Base-by-base conservation (phyloP, 148 eudicot species). In the Mesembryanthemum crystallinum region DNA sequence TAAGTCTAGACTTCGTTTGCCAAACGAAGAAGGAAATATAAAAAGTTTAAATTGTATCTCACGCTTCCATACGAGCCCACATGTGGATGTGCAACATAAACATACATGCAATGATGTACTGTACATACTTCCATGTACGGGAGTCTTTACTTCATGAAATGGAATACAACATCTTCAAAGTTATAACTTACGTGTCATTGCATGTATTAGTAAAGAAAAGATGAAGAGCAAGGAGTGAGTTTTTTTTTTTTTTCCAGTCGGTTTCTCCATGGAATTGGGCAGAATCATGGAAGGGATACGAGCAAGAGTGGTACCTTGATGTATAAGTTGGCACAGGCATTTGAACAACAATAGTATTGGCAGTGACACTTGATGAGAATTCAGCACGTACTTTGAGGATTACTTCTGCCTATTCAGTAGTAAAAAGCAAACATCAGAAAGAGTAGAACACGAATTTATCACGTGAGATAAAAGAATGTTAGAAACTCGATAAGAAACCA, bases 311-410 rank as follows among this genome's bases (percentile, higher is more conserved):
- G 17, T 78, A 92, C 97, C 98, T 94, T 70, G 87, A 67, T 28
- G 98, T 94, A 75, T 86, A 86, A 71, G 80, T 67, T 70, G 97
- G 97, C 75, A 94, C 73, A 55, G 98, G 95, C 98, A 92, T 90
- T 75, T 90, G 93, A 69, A 90, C 88, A 73, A 63, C 61, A 78
- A 92, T 83, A 69, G 93, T 90, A 73, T 90, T 90, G 67, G 95
- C 97, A 65, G 86, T 88, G 77, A 85, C 87, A 82, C 67, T 90
- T 65, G 91, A 86, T 77, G 87, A 60, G 73, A 90, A 92, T 67
- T 92, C 97, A 73, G 97, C 97, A 65, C 91, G 87, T 73, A 90
- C 77, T 81, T 92, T 90, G 75, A 92, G 80, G 81, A 89, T 90
- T 54, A 90, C 95, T 81, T 90, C 95, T 73, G 95, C 97, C 97